These are phyloP conservation scores for Quercus berberidifolia DNA, from an alignment of 306 rosid genomes.

Conservation along the genomic window DNA sequence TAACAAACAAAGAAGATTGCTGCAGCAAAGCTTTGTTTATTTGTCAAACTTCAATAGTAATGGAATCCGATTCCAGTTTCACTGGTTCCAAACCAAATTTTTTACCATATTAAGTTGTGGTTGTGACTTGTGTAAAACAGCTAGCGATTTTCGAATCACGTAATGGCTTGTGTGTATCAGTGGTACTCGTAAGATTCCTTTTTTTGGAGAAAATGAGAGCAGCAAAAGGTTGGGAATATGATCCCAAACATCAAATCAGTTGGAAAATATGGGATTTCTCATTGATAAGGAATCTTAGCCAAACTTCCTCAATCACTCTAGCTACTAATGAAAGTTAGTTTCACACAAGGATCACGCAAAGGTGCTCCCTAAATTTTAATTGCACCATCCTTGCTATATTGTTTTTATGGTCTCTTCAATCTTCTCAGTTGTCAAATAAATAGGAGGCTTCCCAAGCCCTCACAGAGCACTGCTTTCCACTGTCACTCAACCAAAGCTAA, in stretches of 20 bases:
- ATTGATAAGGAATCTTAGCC: constrained; percentile 30
- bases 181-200: not conserved
- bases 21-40: not conserved
- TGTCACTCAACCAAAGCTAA: not conserved
- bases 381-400: too few species aligned
- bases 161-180: not conserved
- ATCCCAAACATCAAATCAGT: constrained; percentile 35
- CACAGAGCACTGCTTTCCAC: constrained; percentile 10
- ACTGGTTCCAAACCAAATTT: not conserved
- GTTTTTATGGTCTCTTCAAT: not conserved
- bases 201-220: constrained; percentile 19
- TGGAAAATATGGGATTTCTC: constrained; percentile 22
- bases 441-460: constrained; percentile 4
- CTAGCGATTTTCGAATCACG: not conserved
- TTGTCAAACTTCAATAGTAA: not conserved
- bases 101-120: not conserved
- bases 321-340: constrained; percentile 7
- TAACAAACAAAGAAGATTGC: constrained; percentile 4
- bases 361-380: too few species aligned
- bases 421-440: not conserved
- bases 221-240: constrained; percentile 39
- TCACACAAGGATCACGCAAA: constrained; percentile 6
- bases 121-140: not conserved
- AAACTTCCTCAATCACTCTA: not conserved
- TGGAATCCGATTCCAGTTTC: constrained; percentile 22